Conservation (phyloP, 2,329 filamentous ascomycete species). For the Xylaria sp. region DNA sequence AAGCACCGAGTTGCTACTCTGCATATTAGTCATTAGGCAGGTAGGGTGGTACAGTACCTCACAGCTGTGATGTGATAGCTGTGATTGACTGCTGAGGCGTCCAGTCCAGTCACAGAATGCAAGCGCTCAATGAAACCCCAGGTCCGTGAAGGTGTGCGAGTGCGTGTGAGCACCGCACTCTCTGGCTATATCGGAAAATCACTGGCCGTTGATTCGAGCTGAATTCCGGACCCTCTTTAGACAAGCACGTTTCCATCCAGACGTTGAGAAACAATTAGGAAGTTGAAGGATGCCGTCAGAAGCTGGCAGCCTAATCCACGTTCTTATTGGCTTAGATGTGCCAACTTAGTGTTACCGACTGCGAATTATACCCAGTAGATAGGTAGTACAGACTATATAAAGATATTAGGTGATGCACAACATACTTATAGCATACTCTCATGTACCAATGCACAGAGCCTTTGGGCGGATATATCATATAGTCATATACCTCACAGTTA, state of each 20-base stretch:
- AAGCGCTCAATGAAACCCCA: conserved; percentile 48
- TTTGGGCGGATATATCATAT: conserved; percentile 4
- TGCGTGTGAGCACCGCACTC: conserved; percentile 31
- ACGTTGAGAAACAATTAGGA: not conserved
- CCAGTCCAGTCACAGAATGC: conserved; percentile 37
- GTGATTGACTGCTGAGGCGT: conserved; percentile 23
- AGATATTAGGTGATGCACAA: conserved; percentile 31
- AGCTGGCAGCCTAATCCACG: not conserved
- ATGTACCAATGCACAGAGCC: conserved; percentile 8
- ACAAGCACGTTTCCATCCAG: conserved; percentile 1
- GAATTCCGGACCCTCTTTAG: not conserved
- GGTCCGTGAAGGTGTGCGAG: conserved; percentile 38
- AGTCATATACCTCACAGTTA: not conserved
- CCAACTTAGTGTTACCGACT: not conserved
- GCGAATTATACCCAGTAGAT: conserved; percentile 11
- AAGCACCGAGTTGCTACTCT: conserved; percentile 19
- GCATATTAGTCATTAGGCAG: conserved; percentile 9
- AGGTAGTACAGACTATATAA: conserved; percentile 24
- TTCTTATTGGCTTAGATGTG: conserved; percentile 18
- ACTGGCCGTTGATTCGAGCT: conserved; percentile 18
- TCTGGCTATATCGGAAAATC: conserved; percentile 23
- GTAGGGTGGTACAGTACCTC: conserved; percentile 29
- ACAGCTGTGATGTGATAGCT: conserved; percentile 30
- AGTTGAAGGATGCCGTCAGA: conserved; percentile 2
- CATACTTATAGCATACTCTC: conserved; percentile 12